Evolutionary conservation across 441 rosid species (phyloP).

Genomic region (Erysimum pusillum): DNA sequence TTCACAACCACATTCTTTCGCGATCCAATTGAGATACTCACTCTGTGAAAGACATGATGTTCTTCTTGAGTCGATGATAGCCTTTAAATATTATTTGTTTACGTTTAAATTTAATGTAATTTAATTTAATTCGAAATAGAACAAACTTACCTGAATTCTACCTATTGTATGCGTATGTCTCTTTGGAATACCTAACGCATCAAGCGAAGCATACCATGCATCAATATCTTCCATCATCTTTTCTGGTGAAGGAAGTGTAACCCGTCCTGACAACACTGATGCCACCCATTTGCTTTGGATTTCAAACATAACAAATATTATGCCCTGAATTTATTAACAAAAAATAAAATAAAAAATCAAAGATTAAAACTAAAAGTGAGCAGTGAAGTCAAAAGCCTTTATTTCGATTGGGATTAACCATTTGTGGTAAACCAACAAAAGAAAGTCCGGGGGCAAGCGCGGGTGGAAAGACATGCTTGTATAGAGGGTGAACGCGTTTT

Average conservation of each 20-base stretch:
- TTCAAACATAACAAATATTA: slow-evolving; percentile 66
- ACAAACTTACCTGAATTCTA: slow-evolving; percentile 47
- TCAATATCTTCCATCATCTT: slow-evolving; percentile 70
- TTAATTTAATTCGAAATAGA: too few species aligned
- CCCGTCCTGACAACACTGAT: slow-evolving; percentile 65
- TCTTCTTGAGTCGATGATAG: not conserved
- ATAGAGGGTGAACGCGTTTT: slow-evolving; percentile 70
- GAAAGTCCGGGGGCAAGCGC: slow-evolving; percentile 71
- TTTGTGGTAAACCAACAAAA: slow-evolving; percentile 63
- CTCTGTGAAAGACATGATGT: slow-evolving; percentile 41
- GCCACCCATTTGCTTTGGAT: slow-evolving; percentile 85
- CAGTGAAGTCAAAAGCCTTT: not conserved
- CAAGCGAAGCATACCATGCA: slow-evolving; percentile 55
- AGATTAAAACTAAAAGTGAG: not conserved
- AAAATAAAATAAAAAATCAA: not conserved
- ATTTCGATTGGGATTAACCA: slow-evolving; percentile 49
- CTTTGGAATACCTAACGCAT: slow-evolving; percentile 63
- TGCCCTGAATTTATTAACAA: slow-evolving; percentile 41
- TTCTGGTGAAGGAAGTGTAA: slow-evolving; percentile 61
- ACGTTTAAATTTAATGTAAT: not conserved
- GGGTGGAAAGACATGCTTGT: slow-evolving; percentile 81
- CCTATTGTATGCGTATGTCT: slow-evolving; percentile 59
- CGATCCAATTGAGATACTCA: slow-evolving; percentile 63
- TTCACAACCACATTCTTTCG: slow-evolving; percentile 52
- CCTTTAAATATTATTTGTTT: not conserved